Conservation (phyloP, 2,329 filamentous ascomycete species). For the Lizonia empirigonia region DNA sequence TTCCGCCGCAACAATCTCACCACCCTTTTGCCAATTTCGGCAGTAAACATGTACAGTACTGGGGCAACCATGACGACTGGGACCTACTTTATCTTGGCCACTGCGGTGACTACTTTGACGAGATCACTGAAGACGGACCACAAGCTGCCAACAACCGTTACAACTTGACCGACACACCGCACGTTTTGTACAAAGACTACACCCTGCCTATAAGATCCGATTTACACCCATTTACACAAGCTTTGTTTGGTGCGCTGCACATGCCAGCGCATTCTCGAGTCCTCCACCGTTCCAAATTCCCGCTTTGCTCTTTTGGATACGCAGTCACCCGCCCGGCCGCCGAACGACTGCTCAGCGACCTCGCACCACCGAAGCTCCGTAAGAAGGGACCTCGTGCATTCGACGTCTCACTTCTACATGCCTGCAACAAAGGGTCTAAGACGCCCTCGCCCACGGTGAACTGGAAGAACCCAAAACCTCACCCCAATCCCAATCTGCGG, state of each 20-base stretch:
- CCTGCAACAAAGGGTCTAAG: slow-evolving; percentile 44
- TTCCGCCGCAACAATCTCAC: slow-evolving; percentile 35
- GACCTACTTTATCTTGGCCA: slow-evolving; percentile 54
- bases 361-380: slow-evolving; percentile 43
- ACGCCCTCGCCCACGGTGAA: slow-evolving; percentile 37
- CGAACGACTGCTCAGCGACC: slow-evolving; percentile 46
- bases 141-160: slow-evolving; percentile 27
- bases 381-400: slow-evolving; percentile 46
- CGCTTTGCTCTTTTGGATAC: slow-evolving; percentile 54
- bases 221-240: slow-evolving; percentile 50
- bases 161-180: slow-evolving; percentile 42
- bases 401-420: slow-evolving; percentile 52
- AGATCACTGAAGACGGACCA: slow-evolving; percentile 40
- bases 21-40: slow-evolving; percentile 22
- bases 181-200: slow-evolving; percentile 45
- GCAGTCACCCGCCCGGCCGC: slow-evolving; percentile 50
- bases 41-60: slow-evolving; percentile 45
- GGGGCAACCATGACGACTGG: slow-evolving; percentile 49
- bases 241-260: slow-evolving; percentile 44
- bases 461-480: slow-evolving; percentile 27
- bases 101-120: slow-evolving; percentile 51
- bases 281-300: slow-evolving; percentile 51
- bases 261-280: slow-evolving; percentile 47
- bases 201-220: slow-evolving; percentile 45
- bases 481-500: slow-evolving; percentile 26